phyloP scores from a whole-genome alignment of 805 yeast species.

The Wickerhamomyces pijperi region DNA sequence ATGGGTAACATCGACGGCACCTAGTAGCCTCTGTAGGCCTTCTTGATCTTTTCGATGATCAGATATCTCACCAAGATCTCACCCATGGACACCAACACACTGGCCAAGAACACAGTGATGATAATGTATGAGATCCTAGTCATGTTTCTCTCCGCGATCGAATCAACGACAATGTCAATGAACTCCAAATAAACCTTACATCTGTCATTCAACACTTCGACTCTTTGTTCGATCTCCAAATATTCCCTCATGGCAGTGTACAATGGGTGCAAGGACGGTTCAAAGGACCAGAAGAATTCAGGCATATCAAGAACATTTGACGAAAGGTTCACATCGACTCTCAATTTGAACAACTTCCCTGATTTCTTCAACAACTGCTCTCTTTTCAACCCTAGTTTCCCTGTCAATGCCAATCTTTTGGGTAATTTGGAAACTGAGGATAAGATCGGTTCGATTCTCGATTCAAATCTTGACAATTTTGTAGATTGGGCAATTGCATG shows the following conservation, averaged over 20 bases:
- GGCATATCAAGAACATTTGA: constrained; percentile 92
- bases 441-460: constrained; percentile 76
- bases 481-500: constrained; percentile 97
- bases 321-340: constrained; percentile 88
- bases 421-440: constrained; percentile 85
- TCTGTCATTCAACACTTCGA: constrained; percentile 84
- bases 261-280: constrained; percentile 90
- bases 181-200: constrained; percentile 91
- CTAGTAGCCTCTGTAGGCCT: too few species aligned
- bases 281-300: constrained; percentile 90
- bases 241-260: constrained; percentile 86
- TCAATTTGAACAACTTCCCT: constrained; percentile 77
- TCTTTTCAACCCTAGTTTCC: constrained; percentile 73
- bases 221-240: constrained; percentile 89
- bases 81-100: constrained; percentile 63
- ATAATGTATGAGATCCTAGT: constrained; percentile 86
- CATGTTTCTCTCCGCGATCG: constrained; percentile 88
- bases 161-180: constrained; percentile 85
- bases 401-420: constrained; percentile 80
- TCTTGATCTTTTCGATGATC: constrained; percentile 23
- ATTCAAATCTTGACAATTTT: constrained; percentile 81
- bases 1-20: too few species aligned
- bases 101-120: constrained; percentile 67
- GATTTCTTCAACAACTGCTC: constrained; percentile 80
- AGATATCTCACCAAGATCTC: constrained; percentile 56